Percentiles rank a stretch among this genome's conserved stretches.
Evolutionary conservation across 228 moss, liverwort and hornwort genomes (phyloP).

Genomic region (Sphagnum magellanicum): DNA sequence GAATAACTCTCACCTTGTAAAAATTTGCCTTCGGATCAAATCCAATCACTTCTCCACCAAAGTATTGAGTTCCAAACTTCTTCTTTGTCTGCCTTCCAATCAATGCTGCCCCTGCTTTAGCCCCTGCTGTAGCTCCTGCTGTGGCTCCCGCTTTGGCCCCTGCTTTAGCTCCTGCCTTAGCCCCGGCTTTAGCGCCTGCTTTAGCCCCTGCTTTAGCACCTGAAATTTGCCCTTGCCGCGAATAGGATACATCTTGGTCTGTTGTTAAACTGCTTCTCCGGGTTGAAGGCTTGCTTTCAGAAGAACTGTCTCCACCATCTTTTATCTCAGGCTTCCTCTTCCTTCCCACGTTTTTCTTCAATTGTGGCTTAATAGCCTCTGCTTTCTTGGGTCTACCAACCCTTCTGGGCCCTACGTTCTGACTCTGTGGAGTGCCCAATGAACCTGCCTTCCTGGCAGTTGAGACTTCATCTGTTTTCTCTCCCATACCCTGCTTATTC

Average conservation of each 20-base stretch:
- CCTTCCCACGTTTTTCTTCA: slow-evolving; percentile 11
- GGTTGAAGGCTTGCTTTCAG: slow-evolving; percentile 48
- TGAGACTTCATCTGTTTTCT: slow-evolving; percentile 11
- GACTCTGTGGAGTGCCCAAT: slow-evolving; percentile 8
- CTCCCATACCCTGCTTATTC: slow-evolving; percentile 2
- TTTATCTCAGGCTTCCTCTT: slow-evolving; percentile 29
- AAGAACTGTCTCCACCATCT: slow-evolving; percentile 41
- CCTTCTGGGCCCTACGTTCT: slow-evolving; percentile 31
- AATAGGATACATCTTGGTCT: slow-evolving; percentile 36
- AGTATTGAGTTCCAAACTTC: slow-evolving; percentile 14
- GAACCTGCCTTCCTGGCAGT: slow-evolving; percentile 21
- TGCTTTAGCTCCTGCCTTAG: too few relatives aligned
- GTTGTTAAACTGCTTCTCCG: slow-evolving; percentile 26
- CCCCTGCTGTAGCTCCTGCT: too few relatives aligned
- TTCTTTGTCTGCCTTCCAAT: slow-evolving; percentile 37
- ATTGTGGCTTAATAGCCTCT: slow-evolving; percentile 7
- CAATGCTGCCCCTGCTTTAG: slow-evolving; percentile 24
- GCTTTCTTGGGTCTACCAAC: slow-evolving; percentile 38
- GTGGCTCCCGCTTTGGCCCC: neutral
- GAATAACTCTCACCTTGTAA: slow-evolving; percentile 27
- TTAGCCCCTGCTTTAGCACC: slow-evolving; percentile 26
- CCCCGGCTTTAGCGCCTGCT: too few relatives aligned
- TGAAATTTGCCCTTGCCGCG: slow-evolving; percentile 36
- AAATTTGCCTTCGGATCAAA: slow-evolving; percentile 31
- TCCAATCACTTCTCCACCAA: slow-evolving; percentile 32